A percentile compares a stretch with the other conserved stretches of the same genome.
These are phyloP conservation scores for Handroanthus guayacan DNA, from an alignment of 257 asterid species.

Conservation along the genomic window DNA sequence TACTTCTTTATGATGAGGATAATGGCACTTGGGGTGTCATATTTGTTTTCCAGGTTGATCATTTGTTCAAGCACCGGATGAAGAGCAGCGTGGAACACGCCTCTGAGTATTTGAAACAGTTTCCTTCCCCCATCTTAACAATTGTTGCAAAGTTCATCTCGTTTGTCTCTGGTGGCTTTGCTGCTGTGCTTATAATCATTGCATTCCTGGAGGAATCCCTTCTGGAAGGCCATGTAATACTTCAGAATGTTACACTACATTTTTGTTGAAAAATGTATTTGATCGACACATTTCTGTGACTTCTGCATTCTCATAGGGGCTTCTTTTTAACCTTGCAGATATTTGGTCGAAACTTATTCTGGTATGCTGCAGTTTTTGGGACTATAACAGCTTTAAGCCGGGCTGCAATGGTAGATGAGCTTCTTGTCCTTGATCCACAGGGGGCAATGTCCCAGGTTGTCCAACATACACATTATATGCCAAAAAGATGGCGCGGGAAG, in stretches of 20 bases:
- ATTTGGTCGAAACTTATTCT: conserved; percentile 91
- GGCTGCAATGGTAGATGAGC: conserved; percentile 80
- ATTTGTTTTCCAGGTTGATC: conserved; percentile 74
- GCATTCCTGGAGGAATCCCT: conserved; percentile 96
- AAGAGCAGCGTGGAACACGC: conserved; percentile 81
- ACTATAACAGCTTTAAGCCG: conserved; percentile 96
- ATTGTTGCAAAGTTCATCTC: conserved; percentile 93
- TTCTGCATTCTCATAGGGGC: conserved; percentile 22
- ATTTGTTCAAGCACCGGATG: conserved; percentile 93
- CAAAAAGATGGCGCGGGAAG: conserved; percentile 96
- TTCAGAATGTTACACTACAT: conserved; percentile 21
- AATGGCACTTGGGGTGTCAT: conserved; percentile 13
- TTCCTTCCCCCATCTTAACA: conserved; percentile 87
- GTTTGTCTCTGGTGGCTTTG: conserved; percentile 97
- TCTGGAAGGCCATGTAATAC: conserved; percentile 97
- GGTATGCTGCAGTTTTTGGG: conserved; percentile 99
- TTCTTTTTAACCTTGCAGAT: conserved; percentile 61
- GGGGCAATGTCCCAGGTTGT: conserved; percentile 86
- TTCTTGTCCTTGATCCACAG: conserved; percentile 85
- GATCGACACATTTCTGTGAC: background rate
- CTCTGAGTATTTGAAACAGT: conserved; percentile 89
- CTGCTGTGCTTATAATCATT: conserved; percentile 94
- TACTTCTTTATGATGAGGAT: conserved; percentile 23
- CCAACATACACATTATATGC: conserved; percentile 93
- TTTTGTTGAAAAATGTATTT: conserved; percentile 13